Evolutionary conservation across 805 yeast genomes (phyloP).

Genomic region (Candida krabiensis): DNA sequence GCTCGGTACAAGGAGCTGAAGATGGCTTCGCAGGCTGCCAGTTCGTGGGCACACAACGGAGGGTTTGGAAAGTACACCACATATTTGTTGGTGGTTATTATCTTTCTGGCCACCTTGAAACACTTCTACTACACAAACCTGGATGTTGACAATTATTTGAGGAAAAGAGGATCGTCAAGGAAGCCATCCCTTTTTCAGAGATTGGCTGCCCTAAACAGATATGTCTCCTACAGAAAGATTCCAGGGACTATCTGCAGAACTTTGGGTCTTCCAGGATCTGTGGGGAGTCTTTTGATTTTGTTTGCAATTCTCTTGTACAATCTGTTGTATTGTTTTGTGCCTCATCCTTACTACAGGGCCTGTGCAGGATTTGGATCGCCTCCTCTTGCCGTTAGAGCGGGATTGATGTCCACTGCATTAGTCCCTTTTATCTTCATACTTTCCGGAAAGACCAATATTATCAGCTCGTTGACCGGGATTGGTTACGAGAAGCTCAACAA

Average conservation of each 20-base stretch:
- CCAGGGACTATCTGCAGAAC: slow-evolving; percentile 33
- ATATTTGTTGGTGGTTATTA: slow-evolving; percentile 40
- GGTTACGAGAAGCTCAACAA: slow-evolving; percentile 55
- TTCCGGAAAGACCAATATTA: slow-evolving; percentile 53
- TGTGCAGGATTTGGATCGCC: slow-evolving; percentile 59
- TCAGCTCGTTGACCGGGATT: slow-evolving; percentile 50
- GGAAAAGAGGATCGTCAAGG: slow-evolving; percentile 3
- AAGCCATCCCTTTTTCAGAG: slow-evolving; percentile 17
- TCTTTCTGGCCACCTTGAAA: slow-evolving; percentile 37
- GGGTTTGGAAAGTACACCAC: slow-evolving; percentile 39
- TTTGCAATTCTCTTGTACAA: slow-evolving; percentile 34
- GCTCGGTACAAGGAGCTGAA: slow-evolving; percentile 23
- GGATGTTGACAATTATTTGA: slow-evolving; percentile 24
- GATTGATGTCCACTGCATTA: slow-evolving; percentile 48
- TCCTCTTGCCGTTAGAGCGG: slow-evolving; percentile 56
- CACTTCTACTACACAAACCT: slow-evolving; percentile 14
- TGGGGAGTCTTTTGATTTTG: slow-evolving; percentile 37
- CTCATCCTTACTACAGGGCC: slow-evolving; percentile 50
- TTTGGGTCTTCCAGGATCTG: slow-evolving; percentile 39
- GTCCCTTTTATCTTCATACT: slow-evolving; percentile 50
- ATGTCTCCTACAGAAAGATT: slow-evolving; percentile 32
- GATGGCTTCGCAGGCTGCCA: slow-evolving; percentile 32
- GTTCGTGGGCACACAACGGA: slow-evolving; percentile 31
- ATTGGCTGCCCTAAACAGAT: slow-evolving; percentile 31
- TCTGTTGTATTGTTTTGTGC: slow-evolving; percentile 37